phyloP scores from a whole-genome alignment of 2,329 filamentous ascomycete genomes.

The Bretziella fagacearum region DNA sequence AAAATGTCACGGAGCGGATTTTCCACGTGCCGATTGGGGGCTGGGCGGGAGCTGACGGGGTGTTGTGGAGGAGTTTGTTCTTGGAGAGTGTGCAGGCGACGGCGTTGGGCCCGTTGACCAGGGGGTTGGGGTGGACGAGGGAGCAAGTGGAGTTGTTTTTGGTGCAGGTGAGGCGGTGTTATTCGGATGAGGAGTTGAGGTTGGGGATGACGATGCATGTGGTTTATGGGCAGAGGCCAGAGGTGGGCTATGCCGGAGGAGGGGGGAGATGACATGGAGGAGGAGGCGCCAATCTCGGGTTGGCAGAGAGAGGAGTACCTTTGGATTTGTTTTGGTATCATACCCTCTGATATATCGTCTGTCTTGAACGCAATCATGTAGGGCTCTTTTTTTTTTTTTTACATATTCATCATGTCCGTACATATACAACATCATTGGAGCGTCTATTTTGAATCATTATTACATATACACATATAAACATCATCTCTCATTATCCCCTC shows the following conservation, averaged over 20 bases:
- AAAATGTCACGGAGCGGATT: constrained; percentile 32
- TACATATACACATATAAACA: neutral
- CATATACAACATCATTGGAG: too few relatives aligned
- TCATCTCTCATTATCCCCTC: neutral
- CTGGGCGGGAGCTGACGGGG: constrained; percentile 37
- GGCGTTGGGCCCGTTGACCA: constrained; percentile 34
- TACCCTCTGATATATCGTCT: neutral
- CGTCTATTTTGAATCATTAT: too few relatives aligned
- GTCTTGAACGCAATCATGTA: neutral
- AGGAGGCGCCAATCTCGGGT: neutral
- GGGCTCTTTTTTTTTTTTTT: neutral
- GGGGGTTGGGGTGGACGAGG: constrained; percentile 30
- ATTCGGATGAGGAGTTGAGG: constrained; percentile 28
- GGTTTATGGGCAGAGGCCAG: constrained; percentile 36
- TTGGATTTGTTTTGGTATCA: neutral
- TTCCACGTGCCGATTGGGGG: constrained; percentile 37
- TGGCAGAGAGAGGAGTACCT: neutral
- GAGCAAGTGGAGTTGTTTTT: constrained; percentile 34
- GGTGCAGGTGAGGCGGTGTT: constrained; percentile 31
- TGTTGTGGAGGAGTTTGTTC: constrained; percentile 34
- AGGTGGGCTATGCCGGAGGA: neutral
- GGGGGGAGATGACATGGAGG: neutral
- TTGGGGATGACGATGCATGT: constrained; percentile 40
- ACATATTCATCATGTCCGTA: neutral
- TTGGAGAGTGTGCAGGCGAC: constrained; percentile 35